A percentile compares a stretch with the other conserved stretches of the same genome.
Conservation (phyloP, 257 asterid genomes). For the Solanum infundibuliforme region DNA sequence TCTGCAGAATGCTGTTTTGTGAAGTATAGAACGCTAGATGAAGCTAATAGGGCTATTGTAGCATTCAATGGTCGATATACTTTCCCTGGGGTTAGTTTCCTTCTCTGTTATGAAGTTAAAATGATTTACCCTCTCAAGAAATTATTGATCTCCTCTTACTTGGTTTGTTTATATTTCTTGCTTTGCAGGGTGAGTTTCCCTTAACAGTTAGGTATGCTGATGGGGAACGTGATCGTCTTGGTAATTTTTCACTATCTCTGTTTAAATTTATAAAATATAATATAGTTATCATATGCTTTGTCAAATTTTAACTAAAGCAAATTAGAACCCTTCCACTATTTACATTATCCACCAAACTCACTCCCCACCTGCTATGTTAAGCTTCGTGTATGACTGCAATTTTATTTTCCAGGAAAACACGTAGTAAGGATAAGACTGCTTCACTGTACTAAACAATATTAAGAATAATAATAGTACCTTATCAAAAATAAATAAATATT, state of each 20-base stretch:
- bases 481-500: background rate
- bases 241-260: conserved; percentile 20
- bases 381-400: background rate
- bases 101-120: background rate
- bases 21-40: conserved; percentile 61
- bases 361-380: background rate
- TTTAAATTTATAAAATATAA: background rate
- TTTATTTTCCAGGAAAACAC: background rate
- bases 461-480: background rate
- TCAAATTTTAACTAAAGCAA: background rate
- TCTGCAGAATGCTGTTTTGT: conserved; percentile 75
- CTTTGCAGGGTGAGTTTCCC: conserved; percentile 49
- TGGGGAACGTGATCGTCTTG: conserved; percentile 66
- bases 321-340: background rate
- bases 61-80: conserved; percentile 44
- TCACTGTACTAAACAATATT: background rate
- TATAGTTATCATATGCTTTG: background rate
- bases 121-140: background rate
- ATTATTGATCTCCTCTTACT: background rate
- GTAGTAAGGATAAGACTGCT: background rate
- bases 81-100: conserved; percentile 77
- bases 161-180: conserved; percentile 3
- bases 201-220: conserved; percentile 70
- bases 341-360: background rate
- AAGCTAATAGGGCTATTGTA: conserved; percentile 68